Conservation (phyloP, 331 rosid genomes). For the Quercus tomentella region DNA sequence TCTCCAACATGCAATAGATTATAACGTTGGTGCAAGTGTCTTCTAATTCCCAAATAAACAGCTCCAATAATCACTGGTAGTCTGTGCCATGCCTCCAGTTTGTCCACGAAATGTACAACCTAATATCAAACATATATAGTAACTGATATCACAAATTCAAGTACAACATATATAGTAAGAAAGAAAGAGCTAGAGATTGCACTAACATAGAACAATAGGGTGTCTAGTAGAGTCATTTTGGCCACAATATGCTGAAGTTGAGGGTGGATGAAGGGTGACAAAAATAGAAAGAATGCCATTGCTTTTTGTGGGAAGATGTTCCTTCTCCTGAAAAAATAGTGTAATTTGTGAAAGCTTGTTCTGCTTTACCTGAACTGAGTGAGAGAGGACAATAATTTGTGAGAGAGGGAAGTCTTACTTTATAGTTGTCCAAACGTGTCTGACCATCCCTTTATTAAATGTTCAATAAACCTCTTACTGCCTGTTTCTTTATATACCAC, state of each 20-base stretch:
- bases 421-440: too few relatives aligned
- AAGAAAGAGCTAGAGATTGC: background rate
- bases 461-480: too few relatives aligned
- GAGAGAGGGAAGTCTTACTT: too few relatives aligned
- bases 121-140: background rate
- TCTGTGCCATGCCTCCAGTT: constrained; percentile 57
- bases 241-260: constrained; percentile 46
- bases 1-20: constrained; percentile 51
- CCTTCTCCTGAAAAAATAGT: too few relatives aligned
- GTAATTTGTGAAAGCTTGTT: too few relatives aligned
- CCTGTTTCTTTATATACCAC: too few relatives aligned
- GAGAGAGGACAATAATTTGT: too few relatives aligned
- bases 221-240: constrained; percentile 52
- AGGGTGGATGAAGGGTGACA: constrained; percentile 43
- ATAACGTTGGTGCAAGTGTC: constrained; percentile 65
- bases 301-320: background rate
- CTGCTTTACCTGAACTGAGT: too few relatives aligned
- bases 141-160: background rate
- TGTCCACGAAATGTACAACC: constrained; percentile 65
- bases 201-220: constrained; percentile 52
- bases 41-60: constrained; percentile 61
- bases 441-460: too few relatives aligned
- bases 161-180: background rate
- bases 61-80: constrained; percentile 57
- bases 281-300: constrained; percentile 34